phyloP scores from a whole-genome alignment of 495 filamentous ascomycete genomes.

The Hypoxylon cercidicola region DNA sequence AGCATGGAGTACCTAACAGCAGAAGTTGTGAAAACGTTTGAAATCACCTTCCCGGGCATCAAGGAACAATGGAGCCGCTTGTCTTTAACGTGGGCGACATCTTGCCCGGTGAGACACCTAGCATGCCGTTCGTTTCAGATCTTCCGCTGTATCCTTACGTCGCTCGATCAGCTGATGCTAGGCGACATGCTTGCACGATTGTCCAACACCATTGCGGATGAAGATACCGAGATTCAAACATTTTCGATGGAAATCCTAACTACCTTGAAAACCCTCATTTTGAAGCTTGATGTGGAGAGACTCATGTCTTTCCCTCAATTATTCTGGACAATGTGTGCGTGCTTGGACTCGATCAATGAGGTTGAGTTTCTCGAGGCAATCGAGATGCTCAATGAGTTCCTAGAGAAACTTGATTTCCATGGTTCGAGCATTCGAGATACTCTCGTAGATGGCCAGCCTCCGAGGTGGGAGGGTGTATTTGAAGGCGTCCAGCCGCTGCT shows the following conservation, averaged over 20 bases:
- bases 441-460: conserved; percentile 80
- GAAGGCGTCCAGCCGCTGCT: conserved; percentile 86
- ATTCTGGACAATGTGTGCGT: conserved; percentile 98
- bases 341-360: conserved; percentile 94
- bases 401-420: conserved; percentile 84
- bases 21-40: conserved; percentile 85
- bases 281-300: conserved; percentile 79
- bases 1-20: conserved; percentile 86
- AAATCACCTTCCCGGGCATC: conserved; percentile 83
- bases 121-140: conserved; percentile 98
- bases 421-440: conserved; percentile 72
- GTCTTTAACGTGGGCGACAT: conserved; percentile 93
- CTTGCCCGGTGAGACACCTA: conserved; percentile 93
- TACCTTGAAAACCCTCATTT: conserved; percentile 88
- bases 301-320: conserved; percentile 89
- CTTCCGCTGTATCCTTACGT: conserved; percentile 91
- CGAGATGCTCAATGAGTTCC: conserved; percentile 87
- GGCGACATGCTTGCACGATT: conserved; percentile 94
- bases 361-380: conserved; percentile 91
- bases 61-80: conserved; percentile 90
- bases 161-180: conserved; percentile 90
- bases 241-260: conserved; percentile 98
- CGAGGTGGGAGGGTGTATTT: conserved; percentile 89
- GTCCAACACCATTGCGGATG: conserved; percentile 95
- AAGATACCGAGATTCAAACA: conserved; percentile 88